Conservation (phyloP, 169 alveolate genomes). For the Plasmodium gallinaceum region DNA sequence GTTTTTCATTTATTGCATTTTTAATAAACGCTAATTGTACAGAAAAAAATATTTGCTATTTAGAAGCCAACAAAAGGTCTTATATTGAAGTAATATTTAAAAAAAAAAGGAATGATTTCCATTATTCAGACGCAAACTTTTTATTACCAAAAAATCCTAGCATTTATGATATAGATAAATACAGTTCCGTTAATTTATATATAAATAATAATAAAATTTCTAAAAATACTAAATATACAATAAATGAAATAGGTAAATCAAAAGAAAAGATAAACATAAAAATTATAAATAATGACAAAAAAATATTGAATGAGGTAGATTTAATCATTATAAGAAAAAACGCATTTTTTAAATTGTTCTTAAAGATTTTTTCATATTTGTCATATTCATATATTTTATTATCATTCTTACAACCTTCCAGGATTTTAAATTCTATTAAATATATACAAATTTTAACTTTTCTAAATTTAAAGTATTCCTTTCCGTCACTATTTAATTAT, state of each 20-base stretch:
- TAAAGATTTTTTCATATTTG: slow-evolving; percentile 30
- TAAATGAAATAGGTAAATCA: slow-evolving; percentile 40
- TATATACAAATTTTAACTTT: slow-evolving; percentile 41
- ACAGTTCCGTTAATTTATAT: slow-evolving; percentile 3
- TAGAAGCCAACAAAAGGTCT: slow-evolving; percentile 12
- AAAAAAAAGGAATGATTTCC: slow-evolving; percentile 15
- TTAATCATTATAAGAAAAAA: slow-evolving; percentile 46
- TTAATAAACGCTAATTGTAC: slow-evolving; percentile 31
- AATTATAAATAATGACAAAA: slow-evolving; percentile 10
- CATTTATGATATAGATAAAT: neutral
- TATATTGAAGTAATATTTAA: slow-evolving; percentile 43
- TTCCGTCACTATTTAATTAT: slow-evolving; percentile 35
- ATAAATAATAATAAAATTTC: slow-evolving; percentile 32
- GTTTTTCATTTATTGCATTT: slow-evolving; percentile 23
- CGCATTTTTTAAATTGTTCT: slow-evolving; percentile 14
- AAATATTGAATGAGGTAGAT: slow-evolving; percentile 12
- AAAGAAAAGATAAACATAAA: slow-evolving; percentile 37
- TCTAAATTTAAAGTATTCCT: slow-evolving; percentile 39
- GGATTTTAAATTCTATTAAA: slow-evolving; percentile 22
- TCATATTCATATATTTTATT: slow-evolving; percentile 30
- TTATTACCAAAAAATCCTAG: neutral
- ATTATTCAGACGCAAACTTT: slow-evolving; percentile 10
- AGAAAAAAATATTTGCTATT: slow-evolving; percentile 28
- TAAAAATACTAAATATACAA: slow-evolving; percentile 9
- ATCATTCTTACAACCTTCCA: slow-evolving; percentile 11